Base-by-base conservation (phyloP, 371 early-diverging fungal genomes). In the Apophysomyces sp. region DNA sequence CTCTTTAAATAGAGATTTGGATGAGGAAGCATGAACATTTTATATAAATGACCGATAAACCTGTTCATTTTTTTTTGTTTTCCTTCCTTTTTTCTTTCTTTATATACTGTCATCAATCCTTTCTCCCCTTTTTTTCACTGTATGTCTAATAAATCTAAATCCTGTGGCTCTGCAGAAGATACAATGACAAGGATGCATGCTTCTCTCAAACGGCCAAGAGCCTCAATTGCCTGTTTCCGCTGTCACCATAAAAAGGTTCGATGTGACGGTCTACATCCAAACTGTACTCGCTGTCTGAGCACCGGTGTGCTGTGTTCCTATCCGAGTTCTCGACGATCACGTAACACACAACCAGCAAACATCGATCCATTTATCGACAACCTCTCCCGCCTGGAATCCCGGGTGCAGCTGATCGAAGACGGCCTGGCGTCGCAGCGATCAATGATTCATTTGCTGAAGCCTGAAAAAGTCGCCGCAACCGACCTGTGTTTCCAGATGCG, bases 241-340 rank as follows among this genome's bases (percentile, higher is more conserved):
- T 76, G 76, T 58, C 76, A 76, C 56, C 73, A 73, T 56, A 76
- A 76, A 65, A 76, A 76, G 64, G 75, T 76, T 9, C 80, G 80
- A 9, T 80, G 77, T 44, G 77, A 76, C 53, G 74, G 77, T 7
- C 36, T 60, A 4, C 77, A 77, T 54, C 80, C 77, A 4, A 76
- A 72, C 30, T 76, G 77, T 55, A 65, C 71, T 52, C 71, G 80
- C 8, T 80, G 80, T 55, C 59, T 66, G 7, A 64, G 69, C 9
- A 76, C 75, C 18, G 73, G 72, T 34, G 66, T 71, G 0, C 32
- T 74, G 6, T 80, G 80, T 56, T 72, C 77, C 16, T 80, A 76
- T 62, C 77, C 77, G 18, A 76, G 73, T 49, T 74, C 73, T 52
- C 71, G 77, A 24, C 73, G 77, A 44, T 76, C 80, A 32, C 74